Evolutionary conservation across 345 rosid genomes (phyloP).

Genomic region (Pistacia vera): DNA sequence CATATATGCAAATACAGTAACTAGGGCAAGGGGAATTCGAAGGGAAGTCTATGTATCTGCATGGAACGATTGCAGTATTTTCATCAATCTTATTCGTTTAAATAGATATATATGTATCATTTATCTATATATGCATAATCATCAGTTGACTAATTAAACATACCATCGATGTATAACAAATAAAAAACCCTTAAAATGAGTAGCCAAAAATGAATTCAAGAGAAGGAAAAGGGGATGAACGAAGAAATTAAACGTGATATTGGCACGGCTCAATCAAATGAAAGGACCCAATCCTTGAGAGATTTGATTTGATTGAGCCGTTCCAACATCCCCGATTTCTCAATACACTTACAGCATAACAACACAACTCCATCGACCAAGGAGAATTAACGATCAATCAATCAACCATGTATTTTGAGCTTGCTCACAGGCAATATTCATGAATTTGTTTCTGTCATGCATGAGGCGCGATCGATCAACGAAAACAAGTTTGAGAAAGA

Average conservation of each 20-base stretch:
- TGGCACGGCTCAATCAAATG: conserved; percentile 88
- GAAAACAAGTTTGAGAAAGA: neutral
- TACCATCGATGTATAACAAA: too few species aligned
- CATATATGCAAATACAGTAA: too few species aligned
- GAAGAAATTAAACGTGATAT: conserved; percentile 36
- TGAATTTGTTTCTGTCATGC: too few species aligned
- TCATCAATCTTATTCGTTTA: too few species aligned
- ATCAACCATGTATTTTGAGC: neutral
- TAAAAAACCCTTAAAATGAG: neutral
- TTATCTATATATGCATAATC: too few species aligned
- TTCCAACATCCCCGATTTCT: conserved; percentile 49
- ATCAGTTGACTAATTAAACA: too few species aligned
- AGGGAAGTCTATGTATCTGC: too few species aligned
- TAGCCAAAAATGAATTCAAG: neutral
- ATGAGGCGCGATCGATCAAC: neutral
- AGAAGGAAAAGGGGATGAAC: neutral
- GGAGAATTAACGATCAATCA: neutral
- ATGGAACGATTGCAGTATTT: too few species aligned
- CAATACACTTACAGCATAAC: conserved; percentile 13
- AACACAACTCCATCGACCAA: neutral
- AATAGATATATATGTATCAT: too few species aligned
- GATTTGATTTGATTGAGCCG: conserved; percentile 66
- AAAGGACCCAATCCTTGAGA: conserved; percentile 51
- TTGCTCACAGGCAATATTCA: neutral
- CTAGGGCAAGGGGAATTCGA: too few species aligned